Base-by-base conservation (phyloP, 257 asterid species). In the Leonotis leonurus region DNA sequence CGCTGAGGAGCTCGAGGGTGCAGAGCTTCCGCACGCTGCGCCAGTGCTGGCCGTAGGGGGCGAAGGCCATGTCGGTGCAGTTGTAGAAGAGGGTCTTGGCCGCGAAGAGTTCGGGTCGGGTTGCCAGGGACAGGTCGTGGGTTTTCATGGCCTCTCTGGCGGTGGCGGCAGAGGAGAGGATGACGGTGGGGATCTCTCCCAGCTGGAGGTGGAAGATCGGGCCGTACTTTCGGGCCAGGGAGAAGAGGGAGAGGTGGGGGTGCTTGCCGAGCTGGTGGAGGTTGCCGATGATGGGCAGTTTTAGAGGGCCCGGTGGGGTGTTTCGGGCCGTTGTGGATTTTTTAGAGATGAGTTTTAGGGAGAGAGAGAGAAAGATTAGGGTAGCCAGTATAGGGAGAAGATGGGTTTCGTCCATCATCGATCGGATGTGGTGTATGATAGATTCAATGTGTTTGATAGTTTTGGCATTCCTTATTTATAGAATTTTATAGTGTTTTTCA, bases 271-370 rank as follows among this genome's bases (percentile, higher is more conserved):
- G 83, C 52, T 70, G 83, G 54, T 81, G 83, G 62, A 84, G 88
- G 69, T 84, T 84, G 30, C 91, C 91, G 1, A 84, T 76, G 18
- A 84, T 58, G 12, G 91, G 88, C 20, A 84, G 85, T 12, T 66
- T 76, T 13, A 59, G 75, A 4, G 88, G 91, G 70, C 79, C 56
- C 27, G 85, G 85, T 10, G 73, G 87, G 52, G 30, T 77, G 52
- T 73, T 67, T 39, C 8, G 20, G 3, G 36, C n/a, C n/a, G n/a
- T 45, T 56, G 52, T 51, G 29, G 9, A 6, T 3, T 36, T n/a
- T n/a, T 18, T 63, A 41, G 67, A 41, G 27, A 62, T 24, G 9
- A 39, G 56, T 50, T 7, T 60, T 9, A 70, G 64, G 17, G 30
- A n/a, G 14, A 62, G 60, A 2, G 50, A 1, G 20, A 70, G 64